These are phyloP conservation scores for Forsythia suspensa DNA, from an alignment of 257 asterid genomes.

Conservation along the genomic window DNA sequence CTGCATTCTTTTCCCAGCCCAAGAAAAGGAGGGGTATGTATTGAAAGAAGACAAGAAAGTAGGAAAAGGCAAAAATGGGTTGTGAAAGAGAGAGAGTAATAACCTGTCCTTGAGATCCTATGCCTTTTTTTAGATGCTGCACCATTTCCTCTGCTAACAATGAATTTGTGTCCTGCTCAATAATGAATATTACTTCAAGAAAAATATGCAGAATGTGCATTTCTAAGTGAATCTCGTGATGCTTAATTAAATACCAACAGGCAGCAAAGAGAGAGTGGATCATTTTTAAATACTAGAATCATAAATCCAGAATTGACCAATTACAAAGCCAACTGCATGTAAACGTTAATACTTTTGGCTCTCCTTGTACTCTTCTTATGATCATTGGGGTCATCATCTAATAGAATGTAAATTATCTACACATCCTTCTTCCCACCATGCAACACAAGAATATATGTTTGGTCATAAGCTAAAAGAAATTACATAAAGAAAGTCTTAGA, in stretches of 20 bases:
- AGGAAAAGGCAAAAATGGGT: slow-evolving; percentile 5
- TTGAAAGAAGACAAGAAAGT: slow-evolving; percentile 14
- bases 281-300: not conserved
- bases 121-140: slow-evolving; percentile 60
- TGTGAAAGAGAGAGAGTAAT: slow-evolving; percentile 14
- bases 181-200: slow-evolving; percentile 10
- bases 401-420: slow-evolving; percentile 5
- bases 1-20: not conserved
- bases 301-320: not conserved
- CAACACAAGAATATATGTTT: not conserved
- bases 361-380: slow-evolving; percentile 4
- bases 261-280: slow-evolving; percentile 8
- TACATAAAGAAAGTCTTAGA: not conserved
- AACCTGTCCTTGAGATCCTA: slow-evolving; percentile 96
- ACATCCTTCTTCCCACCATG: slow-evolving; percentile 2
- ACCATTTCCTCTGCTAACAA: slow-evolving; percentile 83
- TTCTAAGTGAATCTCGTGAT: not conserved
- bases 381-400: not conserved
- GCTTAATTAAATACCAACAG: slow-evolving; percentile 9
- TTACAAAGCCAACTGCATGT: not conserved
- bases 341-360: not conserved
- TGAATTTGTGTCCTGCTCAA: slow-evolving; percentile 64
- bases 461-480: not conserved
- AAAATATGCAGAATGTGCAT: not conserved
- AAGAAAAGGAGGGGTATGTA: slow-evolving; percentile 8